Base-by-base conservation (phyloP, 768 basidiomycete genomes). In the Mycena maculata region DNA sequence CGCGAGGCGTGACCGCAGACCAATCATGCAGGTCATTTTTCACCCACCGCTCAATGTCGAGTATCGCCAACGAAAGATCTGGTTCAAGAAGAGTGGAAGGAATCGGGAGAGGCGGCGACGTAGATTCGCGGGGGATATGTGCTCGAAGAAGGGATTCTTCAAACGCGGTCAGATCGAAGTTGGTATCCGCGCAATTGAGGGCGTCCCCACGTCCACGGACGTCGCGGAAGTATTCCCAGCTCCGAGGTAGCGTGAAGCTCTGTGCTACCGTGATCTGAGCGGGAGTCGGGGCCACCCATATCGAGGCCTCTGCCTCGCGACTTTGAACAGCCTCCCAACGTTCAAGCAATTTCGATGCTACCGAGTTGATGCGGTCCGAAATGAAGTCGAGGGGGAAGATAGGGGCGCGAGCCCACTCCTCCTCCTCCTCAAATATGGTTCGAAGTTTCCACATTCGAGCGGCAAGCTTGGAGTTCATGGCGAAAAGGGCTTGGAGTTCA, bases 401-500 rank as follows among this genome's bases (percentile, higher is more conserved):
- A 9, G 3, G 30, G 20, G 8, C 20, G 49, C 2, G 49, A 16
- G 15, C 25, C 10, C 28, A 11, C 8, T 31, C 20, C 3, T 60
- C 31, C 10, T 48, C 27, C 8, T 31, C 20, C 3, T 60, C 31
- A 18, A 66, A 48, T 30, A 75, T 42, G 67, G 69, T 44, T 75
- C 69, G 68, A n/a, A 85, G 76, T 65, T 86, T 86, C 44, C 67
- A 67, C 44, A 82, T 57, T 6, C 84, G 78, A 31, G 78, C 70
- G 5, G 76, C 75, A 15, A 83, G 68, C 71, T 85, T 86, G 28
- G 76, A 62, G 36, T 75, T 72, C 63, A 82, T 79, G 68, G 68
- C 71, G 22, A 78, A 78, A 25, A 86, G 73, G 7, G 68, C 71
- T 85, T 86, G 28, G 76, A 62, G 36, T 75, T 72, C 63, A 82